These are phyloP conservation scores for Ascochyta rabiei DNA, from an alignment of 2,329 filamentous ascomycete species.

Conservation along the genomic window DNA sequence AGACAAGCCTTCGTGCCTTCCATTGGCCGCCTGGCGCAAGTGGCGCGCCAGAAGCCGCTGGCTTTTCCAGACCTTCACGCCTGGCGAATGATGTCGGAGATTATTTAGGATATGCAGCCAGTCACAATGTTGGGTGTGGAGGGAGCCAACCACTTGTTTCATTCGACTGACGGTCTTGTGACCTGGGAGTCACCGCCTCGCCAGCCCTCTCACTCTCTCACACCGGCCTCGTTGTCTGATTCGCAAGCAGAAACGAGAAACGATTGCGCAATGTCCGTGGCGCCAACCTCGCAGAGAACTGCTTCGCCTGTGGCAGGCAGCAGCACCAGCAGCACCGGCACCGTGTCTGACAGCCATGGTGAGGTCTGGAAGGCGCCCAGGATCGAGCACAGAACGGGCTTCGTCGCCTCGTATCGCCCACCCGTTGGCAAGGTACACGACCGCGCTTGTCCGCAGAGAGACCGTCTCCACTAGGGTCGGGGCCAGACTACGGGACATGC, in stretches of 20 bases:
- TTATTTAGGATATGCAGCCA: constrained; percentile 39
- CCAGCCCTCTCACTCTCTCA: constrained; percentile 20
- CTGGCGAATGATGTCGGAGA: constrained; percentile 42
- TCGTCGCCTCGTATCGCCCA: constrained; percentile 35
- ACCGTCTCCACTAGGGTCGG: constrained; percentile 26
- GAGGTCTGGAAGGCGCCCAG: constrained; percentile 21
- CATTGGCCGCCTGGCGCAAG: constrained; percentile 27
- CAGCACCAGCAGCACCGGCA: background rate
- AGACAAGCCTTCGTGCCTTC: too few species aligned
- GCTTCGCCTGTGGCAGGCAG: background rate
- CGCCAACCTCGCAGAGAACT: constrained; percentile 2
- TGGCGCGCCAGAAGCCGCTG: constrained; percentile 36
- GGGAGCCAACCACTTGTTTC: constrained; percentile 18
- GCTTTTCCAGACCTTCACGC: constrained; percentile 39
- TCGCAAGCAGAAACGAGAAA: background rate
- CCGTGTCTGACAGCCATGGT: constrained; percentile 12
- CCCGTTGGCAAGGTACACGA: constrained; percentile 33
- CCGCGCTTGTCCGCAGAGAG: constrained; percentile 25
- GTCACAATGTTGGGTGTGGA: constrained; percentile 31
- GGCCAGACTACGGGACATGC: constrained; percentile 29
- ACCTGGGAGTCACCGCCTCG: constrained; percentile 28
- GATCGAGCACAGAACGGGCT: constrained; percentile 35
- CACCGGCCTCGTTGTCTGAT: constrained; percentile 17
- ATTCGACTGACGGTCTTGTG: constrained; percentile 30
- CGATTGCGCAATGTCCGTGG: constrained; percentile 1